phyloP scores from a whole-genome alignment of 805 yeast species.

The Vanderwaltozyma polyspora region DNA sequence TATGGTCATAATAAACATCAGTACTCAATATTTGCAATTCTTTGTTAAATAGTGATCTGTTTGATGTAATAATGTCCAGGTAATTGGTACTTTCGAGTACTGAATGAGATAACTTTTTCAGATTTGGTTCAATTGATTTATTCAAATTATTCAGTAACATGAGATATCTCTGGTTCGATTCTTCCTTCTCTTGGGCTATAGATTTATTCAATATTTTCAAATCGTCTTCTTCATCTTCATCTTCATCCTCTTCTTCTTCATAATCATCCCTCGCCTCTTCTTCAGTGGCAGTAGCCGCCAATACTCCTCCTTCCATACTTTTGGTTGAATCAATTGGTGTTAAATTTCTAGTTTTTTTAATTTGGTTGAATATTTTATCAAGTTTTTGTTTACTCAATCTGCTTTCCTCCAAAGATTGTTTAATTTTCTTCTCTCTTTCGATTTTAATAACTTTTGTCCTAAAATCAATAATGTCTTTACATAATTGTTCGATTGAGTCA shows the following conservation, averaged over 20 bases:
- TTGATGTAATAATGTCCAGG: constrained; percentile 1
- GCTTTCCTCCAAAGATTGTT: constrained; percentile 27
- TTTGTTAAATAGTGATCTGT: constrained; percentile 3
- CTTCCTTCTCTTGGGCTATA: constrained; percentile 1
- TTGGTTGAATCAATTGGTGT: too few species aligned
- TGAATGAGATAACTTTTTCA: too few species aligned
- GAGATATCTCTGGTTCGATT: constrained; percentile 9
- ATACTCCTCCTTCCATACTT: too few species aligned
- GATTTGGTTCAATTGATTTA: constrained; percentile 12
- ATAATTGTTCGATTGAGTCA: constrained; percentile 19
- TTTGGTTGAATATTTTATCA: constrained; percentile 20
- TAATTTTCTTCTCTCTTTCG: constrained; percentile 40
- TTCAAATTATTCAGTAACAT: constrained; percentile 10
- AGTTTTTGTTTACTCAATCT: constrained; percentile 17
- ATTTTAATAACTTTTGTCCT: constrained; percentile 42
- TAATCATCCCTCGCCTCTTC: constrained; percentile 7
- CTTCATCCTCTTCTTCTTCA: constrained; percentile 10
- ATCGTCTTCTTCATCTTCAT: constrained; percentile 6
- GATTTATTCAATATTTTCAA: background rate
- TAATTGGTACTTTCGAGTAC: too few species aligned
- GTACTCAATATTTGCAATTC: constrained; percentile 14
- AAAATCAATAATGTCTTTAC: constrained; percentile 42
- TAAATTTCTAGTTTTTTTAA: constrained; percentile 10
- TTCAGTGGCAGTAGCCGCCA: constrained; percentile 1
- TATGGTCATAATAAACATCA: constrained; percentile 21